These are phyloP conservation scores for Daedaleopsis nitida DNA, from an alignment of 768 basidiomycete genomes.

Conservation along the genomic window DNA sequence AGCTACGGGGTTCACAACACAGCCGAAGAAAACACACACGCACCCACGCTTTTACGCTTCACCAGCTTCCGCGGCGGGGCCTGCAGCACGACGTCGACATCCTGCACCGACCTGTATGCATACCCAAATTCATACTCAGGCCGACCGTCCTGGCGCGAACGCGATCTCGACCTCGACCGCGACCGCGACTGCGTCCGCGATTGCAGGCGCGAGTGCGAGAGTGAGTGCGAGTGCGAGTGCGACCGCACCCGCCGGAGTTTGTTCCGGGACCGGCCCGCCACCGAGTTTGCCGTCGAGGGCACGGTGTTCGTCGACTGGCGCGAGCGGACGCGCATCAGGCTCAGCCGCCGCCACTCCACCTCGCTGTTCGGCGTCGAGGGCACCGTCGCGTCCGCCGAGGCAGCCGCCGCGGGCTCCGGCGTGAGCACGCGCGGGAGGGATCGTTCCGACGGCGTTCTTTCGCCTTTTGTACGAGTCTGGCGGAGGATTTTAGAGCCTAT, in stretches of 20 bases:
- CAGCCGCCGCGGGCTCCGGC: not conserved
- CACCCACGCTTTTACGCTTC: not conserved
- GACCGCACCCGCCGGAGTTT: not conserved
- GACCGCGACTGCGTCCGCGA: not conserved
- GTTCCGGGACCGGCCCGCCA: not conserved
- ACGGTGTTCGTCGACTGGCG: not conserved
- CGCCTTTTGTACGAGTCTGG: constrained; percentile 5
- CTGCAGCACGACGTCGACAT: not conserved
- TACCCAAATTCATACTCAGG: not conserved
- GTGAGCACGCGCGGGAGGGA: not conserved
- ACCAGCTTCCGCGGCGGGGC: not conserved
- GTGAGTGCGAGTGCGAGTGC: not conserved
- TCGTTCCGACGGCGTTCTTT: not conserved
- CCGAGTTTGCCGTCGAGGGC: not conserved
- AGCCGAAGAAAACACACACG: not conserved
- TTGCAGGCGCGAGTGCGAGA: not conserved
- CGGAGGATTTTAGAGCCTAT: not conserved
- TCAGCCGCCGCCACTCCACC: not conserved
- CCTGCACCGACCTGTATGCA: not conserved
- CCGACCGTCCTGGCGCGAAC: not conserved
- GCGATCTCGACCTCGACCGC: not conserved
- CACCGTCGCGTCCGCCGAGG: no score
- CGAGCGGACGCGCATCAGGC: not conserved
- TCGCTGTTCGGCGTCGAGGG: not conserved
- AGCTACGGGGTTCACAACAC: not conserved